Conservation (phyloP, 2,329 filamentous ascomycete species). For the Ophiostoma ulmi region DNA sequence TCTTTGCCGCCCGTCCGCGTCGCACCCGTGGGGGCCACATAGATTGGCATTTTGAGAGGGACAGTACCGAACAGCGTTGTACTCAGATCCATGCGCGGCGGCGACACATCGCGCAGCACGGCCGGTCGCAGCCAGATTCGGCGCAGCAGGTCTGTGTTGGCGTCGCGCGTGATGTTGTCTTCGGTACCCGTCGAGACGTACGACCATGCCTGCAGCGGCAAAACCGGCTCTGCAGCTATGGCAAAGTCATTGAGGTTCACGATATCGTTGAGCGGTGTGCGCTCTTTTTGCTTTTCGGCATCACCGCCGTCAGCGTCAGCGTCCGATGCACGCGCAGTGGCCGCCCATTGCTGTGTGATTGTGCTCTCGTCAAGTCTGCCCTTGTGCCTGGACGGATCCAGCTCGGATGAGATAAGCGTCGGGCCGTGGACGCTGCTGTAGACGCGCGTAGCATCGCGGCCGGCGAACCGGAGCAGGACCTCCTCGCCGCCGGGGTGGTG, state of each 20-base stretch:
- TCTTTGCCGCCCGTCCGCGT: slow-evolving; percentile 47
- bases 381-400: slow-evolving; percentile 44
- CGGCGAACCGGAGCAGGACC: slow-evolving; percentile 47
- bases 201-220: slow-evolving; percentile 48
- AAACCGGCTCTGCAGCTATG: slow-evolving; percentile 40
- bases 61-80: slow-evolving; percentile 42
- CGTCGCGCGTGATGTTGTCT: slow-evolving; percentile 46
- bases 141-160: slow-evolving; percentile 45
- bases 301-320: slow-evolving; percentile 16
- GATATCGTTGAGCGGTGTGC: slow-evolving; percentile 25
- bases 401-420: slow-evolving; percentile 37
- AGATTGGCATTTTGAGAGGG: slow-evolving; percentile 40
- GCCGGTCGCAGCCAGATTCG: slow-evolving; percentile 50
- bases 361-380: slow-evolving; percentile 44
- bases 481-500: slow-evolving; percentile 37
- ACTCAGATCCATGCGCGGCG: slow-evolving; percentile 35
- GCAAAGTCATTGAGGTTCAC: slow-evolving; percentile 45
- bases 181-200: slow-evolving; percentile 52
- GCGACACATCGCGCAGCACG: slow-evolving; percentile 44
- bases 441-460: slow-evolving; percentile 48
- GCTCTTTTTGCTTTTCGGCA: not conserved
- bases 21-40: slow-evolving; percentile 47
- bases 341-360: slow-evolving; percentile 30
- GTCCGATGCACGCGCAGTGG: slow-evolving; percentile 25
- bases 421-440: slow-evolving; percentile 49